These are phyloP conservation scores for Agaricus sinodeliciosus DNA, from an alignment of 768 basidiomycete species.

Conservation along the genomic window DNA sequence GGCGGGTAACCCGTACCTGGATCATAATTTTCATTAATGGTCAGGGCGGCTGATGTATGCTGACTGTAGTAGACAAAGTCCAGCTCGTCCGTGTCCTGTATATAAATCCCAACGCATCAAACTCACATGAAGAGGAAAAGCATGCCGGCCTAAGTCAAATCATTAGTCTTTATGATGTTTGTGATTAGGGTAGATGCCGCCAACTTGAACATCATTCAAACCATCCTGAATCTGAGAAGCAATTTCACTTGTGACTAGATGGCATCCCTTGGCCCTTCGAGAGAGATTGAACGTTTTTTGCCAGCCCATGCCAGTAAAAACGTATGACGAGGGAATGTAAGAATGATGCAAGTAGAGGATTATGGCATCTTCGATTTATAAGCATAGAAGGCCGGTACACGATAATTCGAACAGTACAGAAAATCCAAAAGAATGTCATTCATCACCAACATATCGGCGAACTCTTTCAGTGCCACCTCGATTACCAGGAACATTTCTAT, in stretches of 20 bases:
- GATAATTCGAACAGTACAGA: no score
- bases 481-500: conserved; percentile 86
- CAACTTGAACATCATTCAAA: conserved; percentile 58
- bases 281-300: conserved; percentile 75
- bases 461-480: conserved; percentile 71
- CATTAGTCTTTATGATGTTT: neutral
- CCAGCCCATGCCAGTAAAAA: conserved; percentile 66
- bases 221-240: conserved; percentile 60
- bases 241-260: conserved; percentile 80
- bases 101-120: neutral
- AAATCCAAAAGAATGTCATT: neutral
- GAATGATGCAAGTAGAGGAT: neutral
- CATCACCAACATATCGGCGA: conserved; percentile 23
- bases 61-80: conserved; percentile 18
- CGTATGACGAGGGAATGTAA: no score
- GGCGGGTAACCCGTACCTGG: conserved; percentile 37
- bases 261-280: conserved; percentile 56
- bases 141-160: conserved; percentile 64
- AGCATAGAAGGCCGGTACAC: neutral
- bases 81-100: neutral
- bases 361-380: neutral
- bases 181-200: conserved; percentile 8
- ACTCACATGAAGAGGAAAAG: conserved; percentile 82
- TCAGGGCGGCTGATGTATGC: conserved; percentile 75
- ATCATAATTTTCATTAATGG: conserved; percentile 89